Evolutionary conservation across 495 filamentous ascomycete genomes (phyloP), one percentile per base, ranked within the genome.

Genomic region (Podospora didyma): DNA sequence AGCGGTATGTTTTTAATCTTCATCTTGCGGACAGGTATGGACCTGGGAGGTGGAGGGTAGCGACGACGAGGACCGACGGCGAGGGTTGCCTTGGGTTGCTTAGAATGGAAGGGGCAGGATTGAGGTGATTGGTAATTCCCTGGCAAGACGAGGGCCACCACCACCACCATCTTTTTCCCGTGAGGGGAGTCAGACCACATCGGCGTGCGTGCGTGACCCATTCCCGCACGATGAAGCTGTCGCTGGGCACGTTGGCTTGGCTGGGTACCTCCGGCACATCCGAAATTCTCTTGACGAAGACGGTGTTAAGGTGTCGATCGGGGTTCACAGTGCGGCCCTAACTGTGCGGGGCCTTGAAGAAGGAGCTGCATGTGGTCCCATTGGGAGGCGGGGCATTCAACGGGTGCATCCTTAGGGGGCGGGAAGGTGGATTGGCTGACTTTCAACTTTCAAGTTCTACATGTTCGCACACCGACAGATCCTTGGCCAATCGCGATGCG

Each of bases 71-170:
- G 26, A 4, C 3, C 26, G 4, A 31, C 4, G 26, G 26, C 24
- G 53, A 49, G 24, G n/a, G n/a, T n/a, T n/a, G n/a, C n/a, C n/a
- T n/a, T n/a, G n/a, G n/a, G 28, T 26, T 31, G 53, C 34, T 21
- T 48, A 34, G 45, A n/a, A 19, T 12, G 10, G 23, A 20, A 20
- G 11, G 14, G 39, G 39, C 28, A 28, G 23, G 21, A 42, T 28
- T 6, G 44, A 22, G 44, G 41, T 37, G 46, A 50, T 56, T 56
- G 54, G 54, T 56, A 56, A 49, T 56, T 49, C 22, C 51, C 34
- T 42, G 5, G 39, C 39, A 42, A 42, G 39, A 42, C n/a, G 12
- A 12, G 7, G 39, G 4, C 12, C n/a, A n/a, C n/a, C n/a, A n/a
- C n/a, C n/a, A n/a, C n/a, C n/a, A n/a, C n/a, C n/a, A n/a, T n/a